phyloP scores from a whole-genome alignment of 768 basidiomycete species.

The Tricholomella constricta region DNA sequence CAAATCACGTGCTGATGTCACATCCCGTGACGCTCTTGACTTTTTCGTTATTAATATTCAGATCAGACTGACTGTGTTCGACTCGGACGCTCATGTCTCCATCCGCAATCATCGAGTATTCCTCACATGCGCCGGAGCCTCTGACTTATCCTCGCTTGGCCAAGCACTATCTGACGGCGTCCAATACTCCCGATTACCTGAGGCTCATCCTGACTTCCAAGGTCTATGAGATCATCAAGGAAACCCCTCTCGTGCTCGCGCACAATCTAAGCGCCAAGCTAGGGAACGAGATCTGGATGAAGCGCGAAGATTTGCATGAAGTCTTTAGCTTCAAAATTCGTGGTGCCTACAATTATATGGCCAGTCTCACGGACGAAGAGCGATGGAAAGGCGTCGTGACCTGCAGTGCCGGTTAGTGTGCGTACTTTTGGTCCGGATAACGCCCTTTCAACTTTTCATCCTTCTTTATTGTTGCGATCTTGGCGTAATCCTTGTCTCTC shows the following conservation, averaged over 20 bases:
- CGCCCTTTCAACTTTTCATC: constrained; percentile 8
- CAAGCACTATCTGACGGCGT: constrained; percentile 62
- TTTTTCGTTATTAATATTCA: constrained; percentile 11
- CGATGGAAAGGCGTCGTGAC: constrained; percentile 98
- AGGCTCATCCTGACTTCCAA: constrained; percentile 86
- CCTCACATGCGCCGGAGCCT: constrained; percentile 68
- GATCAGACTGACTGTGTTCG: too few species aligned
- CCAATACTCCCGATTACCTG: constrained; percentile 82
- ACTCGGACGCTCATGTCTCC: constrained; percentile 49
- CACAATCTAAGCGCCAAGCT: constrained; percentile 84
- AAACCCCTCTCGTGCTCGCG: constrained; percentile 89
- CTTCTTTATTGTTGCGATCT: constrained; percentile 10
- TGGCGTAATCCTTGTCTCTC: background rate
- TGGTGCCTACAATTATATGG: constrained; percentile 99
- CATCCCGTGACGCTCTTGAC: constrained; percentile 6
- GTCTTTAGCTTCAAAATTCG: constrained; percentile 99
- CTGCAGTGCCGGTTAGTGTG: constrained; percentile 94
- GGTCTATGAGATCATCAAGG: constrained; percentile 86
- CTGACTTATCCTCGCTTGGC: constrained; percentile 67
- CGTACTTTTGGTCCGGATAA: constrained; percentile 34
- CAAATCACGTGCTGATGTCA: constrained; percentile 13
- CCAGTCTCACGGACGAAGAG: constrained; percentile 81
- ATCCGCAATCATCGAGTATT: constrained; percentile 63
- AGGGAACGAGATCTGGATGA: constrained; percentile 94
- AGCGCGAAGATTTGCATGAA: constrained; percentile 95